These are phyloP conservation scores for Alternaria dauci DNA, from an alignment of 2,329 filamentous ascomycete species.

Conservation along the genomic window DNA sequence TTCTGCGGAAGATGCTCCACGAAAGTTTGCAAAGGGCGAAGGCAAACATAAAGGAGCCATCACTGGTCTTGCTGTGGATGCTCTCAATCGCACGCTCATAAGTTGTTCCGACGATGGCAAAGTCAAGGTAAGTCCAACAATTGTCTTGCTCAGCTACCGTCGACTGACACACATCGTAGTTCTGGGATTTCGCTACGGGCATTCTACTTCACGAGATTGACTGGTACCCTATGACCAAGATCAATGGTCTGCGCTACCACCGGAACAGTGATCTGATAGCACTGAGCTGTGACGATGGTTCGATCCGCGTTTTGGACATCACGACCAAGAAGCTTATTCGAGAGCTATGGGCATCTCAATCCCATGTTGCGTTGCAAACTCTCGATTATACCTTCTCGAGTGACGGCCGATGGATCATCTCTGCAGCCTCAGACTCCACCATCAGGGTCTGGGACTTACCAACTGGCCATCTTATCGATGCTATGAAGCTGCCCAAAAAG, in stretches of 20 bases:
- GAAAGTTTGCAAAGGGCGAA: constrained; percentile 58
- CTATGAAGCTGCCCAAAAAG: constrained; percentile 78
- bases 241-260: constrained; percentile 82
- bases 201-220: constrained; percentile 80
- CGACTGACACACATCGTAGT: constrained; percentile 55
- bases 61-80: constrained; percentile 87
- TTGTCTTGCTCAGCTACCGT: not conserved
- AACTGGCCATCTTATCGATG: constrained; percentile 94
- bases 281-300: constrained; percentile 86
- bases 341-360: constrained; percentile 80
- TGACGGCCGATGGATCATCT: constrained; percentile 92
- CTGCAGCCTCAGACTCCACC: constrained; percentile 80
- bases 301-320: constrained; percentile 87
- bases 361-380: constrained; percentile 41
- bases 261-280: constrained; percentile 84
- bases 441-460: constrained; percentile 94
- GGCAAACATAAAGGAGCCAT: constrained; percentile 83
- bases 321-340: constrained; percentile 90
- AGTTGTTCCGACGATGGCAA: constrained; percentile 91
- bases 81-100: constrained; percentile 84
- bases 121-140: constrained; percentile 68
- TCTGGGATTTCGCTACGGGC: constrained; percentile 94
- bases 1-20: constrained; percentile 29
- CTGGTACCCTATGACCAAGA: constrained; percentile 79
- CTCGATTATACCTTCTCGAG: constrained; percentile 74